phyloP scores from a whole-genome alignment of 257 asterid genomes.

The Solanum boliviense region DNA sequence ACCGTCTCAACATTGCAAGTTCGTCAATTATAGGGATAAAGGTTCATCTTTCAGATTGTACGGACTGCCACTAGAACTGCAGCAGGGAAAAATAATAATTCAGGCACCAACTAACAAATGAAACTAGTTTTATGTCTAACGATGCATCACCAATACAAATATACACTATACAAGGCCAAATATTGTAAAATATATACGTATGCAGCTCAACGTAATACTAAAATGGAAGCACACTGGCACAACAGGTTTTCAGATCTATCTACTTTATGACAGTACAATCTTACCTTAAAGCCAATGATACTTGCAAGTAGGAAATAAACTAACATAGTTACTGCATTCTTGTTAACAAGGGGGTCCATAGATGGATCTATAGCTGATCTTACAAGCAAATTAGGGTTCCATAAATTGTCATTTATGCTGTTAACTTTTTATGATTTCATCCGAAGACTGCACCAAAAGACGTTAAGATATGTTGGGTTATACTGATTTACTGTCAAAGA shows the following conservation, averaged over 20 bases:
- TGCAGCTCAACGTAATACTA: not conserved
- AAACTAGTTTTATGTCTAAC: not conserved
- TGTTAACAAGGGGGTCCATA: not conserved
- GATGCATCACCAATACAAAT: not conserved
- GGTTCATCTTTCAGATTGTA: constrained; percentile 4
- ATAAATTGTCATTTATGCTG: not conserved
- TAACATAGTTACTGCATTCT: not conserved
- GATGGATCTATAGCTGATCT: not conserved
- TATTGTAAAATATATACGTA: not conserved
- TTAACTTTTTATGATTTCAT: not conserved
- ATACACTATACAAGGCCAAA: not conserved
- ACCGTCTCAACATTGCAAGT: not conserved
- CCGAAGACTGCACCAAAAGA: not conserved
- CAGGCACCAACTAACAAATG: not conserved
- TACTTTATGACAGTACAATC: not conserved
- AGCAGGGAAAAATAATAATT: not conserved
- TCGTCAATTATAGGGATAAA: not conserved
- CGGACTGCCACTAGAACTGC: constrained; percentile 54
- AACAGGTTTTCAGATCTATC: not conserved
- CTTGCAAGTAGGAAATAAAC: not conserved
- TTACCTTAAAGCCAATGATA: not conserved
- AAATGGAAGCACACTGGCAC: not conserved
- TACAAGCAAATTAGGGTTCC: not conserved
- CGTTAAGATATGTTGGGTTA: not conserved
- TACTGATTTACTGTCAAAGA: not conserved